Evolutionary conservation across 805 yeast genomes (phyloP).

Genomic region (Tetrapisispora fleetii): DNA sequence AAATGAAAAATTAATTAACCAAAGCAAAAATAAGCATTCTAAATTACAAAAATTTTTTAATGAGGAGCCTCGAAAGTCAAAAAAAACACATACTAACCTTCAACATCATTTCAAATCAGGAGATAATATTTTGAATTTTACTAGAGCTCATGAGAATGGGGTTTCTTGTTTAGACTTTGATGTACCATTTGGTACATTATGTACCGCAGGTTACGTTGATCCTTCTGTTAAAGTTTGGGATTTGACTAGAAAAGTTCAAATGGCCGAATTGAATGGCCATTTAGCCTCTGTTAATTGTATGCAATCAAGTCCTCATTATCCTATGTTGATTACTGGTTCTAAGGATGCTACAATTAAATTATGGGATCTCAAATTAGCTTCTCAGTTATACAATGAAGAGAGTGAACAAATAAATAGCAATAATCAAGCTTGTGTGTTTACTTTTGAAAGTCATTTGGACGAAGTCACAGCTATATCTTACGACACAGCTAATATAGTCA

Average conservation of each 20-base stretch:
- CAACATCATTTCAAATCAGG: slow-evolving; percentile 56
- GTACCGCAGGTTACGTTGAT: slow-evolving; percentile 63
- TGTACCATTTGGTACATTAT: slow-evolving; percentile 64
- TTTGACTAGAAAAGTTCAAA: slow-evolving; percentile 40
- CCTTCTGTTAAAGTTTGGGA: slow-evolving; percentile 82
- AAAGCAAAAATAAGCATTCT: slow-evolving; percentile 8
- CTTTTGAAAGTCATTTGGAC: slow-evolving; percentile 57
- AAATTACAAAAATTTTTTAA: slow-evolving; percentile 20
- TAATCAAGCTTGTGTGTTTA: slow-evolving; percentile 32
- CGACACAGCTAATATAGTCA: slow-evolving; percentile 43
- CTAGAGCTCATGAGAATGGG: slow-evolving; percentile 41
- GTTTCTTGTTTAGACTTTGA: slow-evolving; percentile 58
- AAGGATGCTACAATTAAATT: slow-evolving; percentile 52
- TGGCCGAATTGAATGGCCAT: slow-evolving; percentile 43
- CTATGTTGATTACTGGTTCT: slow-evolving; percentile 42
- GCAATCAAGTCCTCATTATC: slow-evolving; percentile 43
- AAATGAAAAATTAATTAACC: slow-evolving; percentile 34
- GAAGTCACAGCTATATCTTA: slow-evolving; percentile 55
- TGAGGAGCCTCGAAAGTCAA: slow-evolving; percentile 22
- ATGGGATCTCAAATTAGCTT: slow-evolving; percentile 41
- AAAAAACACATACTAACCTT: slow-evolving; percentile 51
- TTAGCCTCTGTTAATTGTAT: slow-evolving; percentile 46
- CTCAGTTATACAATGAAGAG: slow-evolving; percentile 17
- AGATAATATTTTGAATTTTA: slow-evolving; percentile 38
- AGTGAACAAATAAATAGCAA: slow-evolving; percentile 8